Evolutionary conservation across 1,284 basidiomycete species (phyloP), one percentile per base, ranked within the genome.

Genomic region (Moniliella sp.): DNA sequence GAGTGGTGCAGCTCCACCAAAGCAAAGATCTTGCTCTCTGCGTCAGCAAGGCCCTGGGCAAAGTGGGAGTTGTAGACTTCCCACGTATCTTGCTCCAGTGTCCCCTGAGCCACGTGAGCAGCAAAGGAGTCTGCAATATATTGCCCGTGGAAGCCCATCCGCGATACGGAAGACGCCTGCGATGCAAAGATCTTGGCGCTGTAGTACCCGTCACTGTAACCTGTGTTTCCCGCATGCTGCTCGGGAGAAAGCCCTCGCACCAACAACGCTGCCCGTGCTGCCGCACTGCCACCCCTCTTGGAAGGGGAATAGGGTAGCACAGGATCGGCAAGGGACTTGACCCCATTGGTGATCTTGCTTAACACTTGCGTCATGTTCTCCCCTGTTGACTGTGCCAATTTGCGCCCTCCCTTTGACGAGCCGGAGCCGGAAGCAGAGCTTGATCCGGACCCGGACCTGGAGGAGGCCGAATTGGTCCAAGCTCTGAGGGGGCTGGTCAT

Each of bases 71-170:
- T n/a, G n/a, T n/a, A n/a, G n/a, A n/a, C n/a, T n/a, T n/a, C n/a
- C n/a, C n/a, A n/a, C n/a, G n/a, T n/a, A n/a, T n/a, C n/a, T n/a
- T n/a, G n/a, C n/a, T n/a, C n/a, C n/a, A n/a, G n/a, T n/a, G n/a
- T n/a, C n/a, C n/a, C n/a, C n/a, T n/a, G n/a, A n/a, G n/a, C n/a
- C n/a, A n/a, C 4, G n/a, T 38, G 28, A 8, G 33, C 35, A 10
- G 28, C 18, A 40, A 43, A 53, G 14, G 50, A 45, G 42, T 76
- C 72, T 15, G 28, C 37, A 15, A 75, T 67, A 50, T 71, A 76
- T 48, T 78, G 75, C 5, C 65, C 68, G 7, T 58, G 59, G 54
- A 77, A 78, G 2, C 75, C 75, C 0, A 78, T 65, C 43, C 67
- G 69, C 15, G 73, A 75, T 16, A 63, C 55, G 4, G 37, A 36